Base-by-base conservation (phyloP, 1,139 yeast species). In the Lodderomyces parapsilosis region DNA sequence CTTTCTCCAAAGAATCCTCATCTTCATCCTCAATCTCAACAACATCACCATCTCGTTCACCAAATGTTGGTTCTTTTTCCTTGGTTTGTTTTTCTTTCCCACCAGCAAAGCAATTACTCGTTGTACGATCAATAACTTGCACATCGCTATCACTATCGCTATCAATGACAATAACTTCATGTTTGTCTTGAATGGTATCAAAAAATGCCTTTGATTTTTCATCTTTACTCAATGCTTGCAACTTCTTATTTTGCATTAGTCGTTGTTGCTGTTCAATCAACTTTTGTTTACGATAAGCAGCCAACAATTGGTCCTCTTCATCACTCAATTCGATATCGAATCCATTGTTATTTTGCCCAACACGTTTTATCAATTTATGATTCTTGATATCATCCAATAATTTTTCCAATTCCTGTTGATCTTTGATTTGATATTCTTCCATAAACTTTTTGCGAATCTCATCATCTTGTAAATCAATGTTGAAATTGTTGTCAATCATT, bases 351-450 rank as follows among this genome's bases (percentile, higher is more conserved):
- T 37, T 43, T 10, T 33, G 33, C 15, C 74, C 75, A 7, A 74
- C 74, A 47, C 88, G 75, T 53, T 81, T 86, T 32, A 89, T 74
- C 59, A 89, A 80, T 28, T 83, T 84, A 51, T 96, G 97, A 46
- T 85, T 85, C 52, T 86, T 84, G 43, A 91, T 77, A 62, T 91
- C 98, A 47, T 83, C 86, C 51, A 86, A 75, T 43, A 91, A 78
- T 59, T 79, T 83, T 57, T 83, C 85, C 46, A 91, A 81, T 64
- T 85, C 76, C 47, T 78, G 76, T 49, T 80, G 77, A 61, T 91
- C 97, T 39, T 78, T 76, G 43, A 76, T 78, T 36, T 82, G 79
- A 52, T 86, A 86, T 42, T 86, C 85, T 49, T 82, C 83, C 56
- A 83, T 80, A 46, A 83, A 76, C 53, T 79, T 74, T 45, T 76